Evolutionary conservation across 164 flowering plant species (phyloP), one percentile per base, ranked within the genome.

Genomic region (Chloranthus sessilifolius): DNA sequence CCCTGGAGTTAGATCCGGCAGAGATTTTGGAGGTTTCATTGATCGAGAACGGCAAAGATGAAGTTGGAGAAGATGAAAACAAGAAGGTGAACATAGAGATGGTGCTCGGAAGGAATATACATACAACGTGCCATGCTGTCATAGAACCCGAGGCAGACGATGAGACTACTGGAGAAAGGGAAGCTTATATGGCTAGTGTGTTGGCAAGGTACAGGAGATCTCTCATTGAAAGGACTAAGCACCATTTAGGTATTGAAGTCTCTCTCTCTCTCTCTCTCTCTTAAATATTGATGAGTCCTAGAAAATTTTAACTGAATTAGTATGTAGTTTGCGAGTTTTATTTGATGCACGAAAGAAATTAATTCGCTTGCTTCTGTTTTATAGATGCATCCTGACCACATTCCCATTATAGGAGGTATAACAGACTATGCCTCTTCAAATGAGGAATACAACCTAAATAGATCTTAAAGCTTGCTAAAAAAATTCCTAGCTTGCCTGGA

Each of bases 71-170:
- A 10, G 67, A 20, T 11, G 65, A 14, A 14, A 66, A 1, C 11
- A 59, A 42, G 55, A 24, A 52, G 48, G 49, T 30, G 55, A 49
- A n/a, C 8, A 71, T 69, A 53, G 83, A 73, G 72, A 81, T 89
- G 17, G 92, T 89, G 50, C 64, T 94, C 5, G 99, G 97, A 15
- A 65, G 74, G 70, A 94, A 88, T 68, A 74, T 94, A 39, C 97
- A 87, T 52, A 81, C 92, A n/a, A 34, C 70, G 56, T 81, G 83
- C 62, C 69, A 78, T 7, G 83, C 68, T 34, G 77, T 94, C n/a
- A 83, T 81, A 34, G 99, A 94, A 63, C 99, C 97, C 1, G 97
- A 85, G 1, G 77, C 73, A 1, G 81, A 94, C 44, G 99, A 94
- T 38, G 97, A 89, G 42, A 56, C 73, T 10, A 94, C 97, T 1